Conservation (phyloP, 352 stramenopile species). For the Pythium brachiatum region DNA sequence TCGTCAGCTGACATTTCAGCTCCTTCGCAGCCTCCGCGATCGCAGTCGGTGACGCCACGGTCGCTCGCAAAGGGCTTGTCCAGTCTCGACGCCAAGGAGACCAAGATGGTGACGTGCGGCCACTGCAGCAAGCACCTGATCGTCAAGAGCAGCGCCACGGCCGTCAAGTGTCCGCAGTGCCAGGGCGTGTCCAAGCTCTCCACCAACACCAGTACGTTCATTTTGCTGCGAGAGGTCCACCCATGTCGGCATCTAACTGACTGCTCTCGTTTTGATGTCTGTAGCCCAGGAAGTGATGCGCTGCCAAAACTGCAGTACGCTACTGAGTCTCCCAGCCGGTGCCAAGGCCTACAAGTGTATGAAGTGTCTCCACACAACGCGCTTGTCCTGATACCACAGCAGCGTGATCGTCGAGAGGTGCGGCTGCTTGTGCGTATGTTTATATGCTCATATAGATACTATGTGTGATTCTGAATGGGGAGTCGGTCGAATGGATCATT, state of each 20-base stretch:
- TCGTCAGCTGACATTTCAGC: neutral
- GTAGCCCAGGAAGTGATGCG: slow-evolving; percentile 85
- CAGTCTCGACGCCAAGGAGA: slow-evolving; percentile 67
- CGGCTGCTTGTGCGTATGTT: neutral
- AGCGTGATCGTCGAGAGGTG: neutral
- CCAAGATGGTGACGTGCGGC: slow-evolving; percentile 82
- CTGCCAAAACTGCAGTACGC: slow-evolving; percentile 85
- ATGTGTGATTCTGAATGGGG: neutral
- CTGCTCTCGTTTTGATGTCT: slow-evolving; percentile 18
- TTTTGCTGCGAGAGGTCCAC: too few relatives aligned
- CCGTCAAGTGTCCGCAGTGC: slow-evolving; percentile 81
- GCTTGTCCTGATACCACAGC: slow-evolving; percentile 49
- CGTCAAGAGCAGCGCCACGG: slow-evolving; percentile 71
- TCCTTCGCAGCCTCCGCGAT: neutral
- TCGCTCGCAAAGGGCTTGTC: neutral
- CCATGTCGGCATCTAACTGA: slow-evolving; percentile 3
- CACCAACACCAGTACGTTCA: slow-evolving; percentile 79
- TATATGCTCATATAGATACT: slow-evolving; percentile 10
- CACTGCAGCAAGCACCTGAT: slow-evolving; percentile 85
- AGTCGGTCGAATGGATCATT: too few relatives aligned
- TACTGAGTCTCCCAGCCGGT: slow-evolving; percentile 74
- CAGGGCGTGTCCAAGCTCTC: slow-evolving; percentile 80
- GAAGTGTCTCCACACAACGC: slow-evolving; percentile 82
- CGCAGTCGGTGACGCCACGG: neutral
- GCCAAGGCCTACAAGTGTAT: slow-evolving; percentile 89